Evolutionary conservation across 2,329 filamentous ascomycete genomes (phyloP), one percentile per base, ranked within the genome.

Genomic region (Plenodomus lindquistii): DNA sequence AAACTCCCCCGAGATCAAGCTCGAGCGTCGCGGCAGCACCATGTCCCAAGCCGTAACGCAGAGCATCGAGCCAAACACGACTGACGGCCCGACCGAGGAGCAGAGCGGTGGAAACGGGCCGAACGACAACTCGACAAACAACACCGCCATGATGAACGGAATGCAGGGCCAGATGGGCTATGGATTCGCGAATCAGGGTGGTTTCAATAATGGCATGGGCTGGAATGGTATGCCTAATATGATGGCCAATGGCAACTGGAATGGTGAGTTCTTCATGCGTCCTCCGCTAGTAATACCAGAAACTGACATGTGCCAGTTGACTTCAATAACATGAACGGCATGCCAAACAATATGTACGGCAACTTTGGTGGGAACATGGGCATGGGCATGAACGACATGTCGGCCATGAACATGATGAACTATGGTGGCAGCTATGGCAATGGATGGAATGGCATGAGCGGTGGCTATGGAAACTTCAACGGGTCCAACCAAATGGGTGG

Each of bases 291-390:
- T 13, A 34, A 4, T 45, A 9, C 24, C 37, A 17, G 9, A 15
- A 10, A 40, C 69, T 67, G 61, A 66, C 40, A 15, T 5, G 16
- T 9, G 5, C 2, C 16, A 68, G n/a, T n/a, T n/a, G 65, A 66
- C 27, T 68, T 59, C 52, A 65, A 73, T 66, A 63, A 85, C 68
- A 92, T 94, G 87, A 66, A 65, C 44, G 78, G 87, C 60, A 94
- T 96, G 89, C 88, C 92, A 80, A 85, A 82, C 82, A 85, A 85
- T 81, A 89, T 91, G 86, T 90, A 85, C 78, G 84, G 85, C 79
- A 85, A 85, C 78, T 90, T 87, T 73, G 83, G 83, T 76, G 77
- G 79, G 70, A 83, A 85, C 55, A 71, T 71, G 80, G 85, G 85
- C 79, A 88, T 88, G 84, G 60, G 88, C 75, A 89, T 89, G 86